Evolutionary conservation across 768 basidiomycete species (phyloP).

Genomic region (Mrakia gelida): DNA sequence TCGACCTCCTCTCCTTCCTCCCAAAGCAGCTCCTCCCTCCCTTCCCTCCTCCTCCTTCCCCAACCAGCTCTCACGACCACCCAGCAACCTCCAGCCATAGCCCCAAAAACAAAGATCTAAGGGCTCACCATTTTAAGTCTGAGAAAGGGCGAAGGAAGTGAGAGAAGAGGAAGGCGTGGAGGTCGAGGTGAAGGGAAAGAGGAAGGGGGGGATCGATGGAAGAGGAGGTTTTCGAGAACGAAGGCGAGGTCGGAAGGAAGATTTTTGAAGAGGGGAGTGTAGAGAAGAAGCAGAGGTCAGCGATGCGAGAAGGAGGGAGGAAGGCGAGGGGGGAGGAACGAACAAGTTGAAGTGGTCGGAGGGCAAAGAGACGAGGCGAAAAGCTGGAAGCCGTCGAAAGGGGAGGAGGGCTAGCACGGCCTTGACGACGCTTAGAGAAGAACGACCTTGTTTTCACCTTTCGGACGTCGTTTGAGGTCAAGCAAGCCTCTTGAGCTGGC

Average conservation of each 20-base stretch:
- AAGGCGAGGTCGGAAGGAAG: neutral
- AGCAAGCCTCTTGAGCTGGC: no score
- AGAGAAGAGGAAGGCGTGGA: neutral
- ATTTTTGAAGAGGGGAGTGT: neutral
- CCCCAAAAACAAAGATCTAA: neutral
- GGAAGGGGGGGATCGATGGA: neutral
- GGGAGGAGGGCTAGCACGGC: no score
- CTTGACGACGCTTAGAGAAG: no score
- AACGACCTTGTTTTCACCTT: no score
- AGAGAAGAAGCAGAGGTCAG: slow-evolving; percentile 1
- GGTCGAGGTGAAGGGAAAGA: slow-evolving; percentile 4
- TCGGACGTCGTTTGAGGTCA: no score
- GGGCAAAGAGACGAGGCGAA: neutral
- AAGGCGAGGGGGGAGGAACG: neutral
- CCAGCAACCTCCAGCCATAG: neutral
- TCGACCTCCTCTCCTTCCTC: neutral
- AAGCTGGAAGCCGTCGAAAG: no score
- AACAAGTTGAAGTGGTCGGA: neutral
- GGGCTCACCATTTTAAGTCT: slow-evolving; percentile 23
- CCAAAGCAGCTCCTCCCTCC: neutral
- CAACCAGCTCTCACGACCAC: neutral
- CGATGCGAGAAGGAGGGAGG: neutral
- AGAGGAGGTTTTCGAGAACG: neutral
- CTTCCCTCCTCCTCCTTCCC: neutral
- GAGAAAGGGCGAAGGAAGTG: neutral